Evolutionary conservation across 192 early-diverging fungal species (phyloP), one percentile per base, ranked within the genome.

Genomic region (Chytriomyces sp.): DNA sequence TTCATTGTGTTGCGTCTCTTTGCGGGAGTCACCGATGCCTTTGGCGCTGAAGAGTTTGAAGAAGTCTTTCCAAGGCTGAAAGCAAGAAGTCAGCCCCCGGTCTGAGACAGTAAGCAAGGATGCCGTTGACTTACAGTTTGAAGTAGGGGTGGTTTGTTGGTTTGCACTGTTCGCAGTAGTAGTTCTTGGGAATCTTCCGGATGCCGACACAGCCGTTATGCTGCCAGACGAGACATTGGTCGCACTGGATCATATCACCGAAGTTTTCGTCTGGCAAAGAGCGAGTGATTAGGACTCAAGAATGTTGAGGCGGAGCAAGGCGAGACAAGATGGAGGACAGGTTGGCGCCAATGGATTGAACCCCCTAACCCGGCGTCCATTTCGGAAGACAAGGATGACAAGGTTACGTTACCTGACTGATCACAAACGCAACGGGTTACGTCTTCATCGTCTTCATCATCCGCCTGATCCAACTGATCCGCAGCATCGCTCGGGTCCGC

Each of bases 221-320:
- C 81, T 97, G 96, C 96, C 96, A 97, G 5, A 95, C 93, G 63
- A 91, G 86, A 84, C 96, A 97, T 7, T 89, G 86, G 76, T 97
- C 96, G 84, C 96, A 97, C 81, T 97, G 94, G 45, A 97, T 93
- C 96, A 95, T 95, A 67, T 67, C 53, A 18, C 85, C 85, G 61
- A 82, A 83, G 46, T 68, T 44, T 18, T 68, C 67, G 16, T 47
- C 67, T 68, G 47, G 13, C 53, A 20, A 57, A 57, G 20, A 57
- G 53, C 16, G 53, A 20, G 20, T 11, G 10, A 11, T 69, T 28
- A 69, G 50, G 3, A 53, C 35, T 23, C 26, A 64, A 43, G 63
- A 64, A 16, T 13, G 63, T 16, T 64, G 63, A 26, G 63, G 63
- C 13, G 35, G 13, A 64, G 35, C 26, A 23, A 23, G 23, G 57